These are phyloP conservation scores for Annulohypoxylon stygium DNA, from an alignment of 495 filamentous ascomycete species.

Conservation along the genomic window DNA sequence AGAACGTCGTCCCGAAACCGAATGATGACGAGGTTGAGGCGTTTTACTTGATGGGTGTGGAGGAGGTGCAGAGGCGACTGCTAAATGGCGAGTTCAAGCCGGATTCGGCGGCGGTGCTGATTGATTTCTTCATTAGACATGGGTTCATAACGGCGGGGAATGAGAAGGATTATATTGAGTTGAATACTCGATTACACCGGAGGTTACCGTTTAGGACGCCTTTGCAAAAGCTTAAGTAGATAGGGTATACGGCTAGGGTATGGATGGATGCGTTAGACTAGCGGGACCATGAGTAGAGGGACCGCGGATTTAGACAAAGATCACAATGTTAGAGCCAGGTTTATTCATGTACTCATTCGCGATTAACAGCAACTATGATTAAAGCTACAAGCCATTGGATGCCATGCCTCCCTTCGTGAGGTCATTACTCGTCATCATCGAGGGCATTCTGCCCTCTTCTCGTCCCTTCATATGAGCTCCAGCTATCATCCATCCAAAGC, in stretches of 20 bases:
- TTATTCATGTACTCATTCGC: background rate
- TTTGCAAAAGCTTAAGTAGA: background rate
- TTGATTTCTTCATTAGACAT: constrained; percentile 70
- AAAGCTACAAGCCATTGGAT: background rate
- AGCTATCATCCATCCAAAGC: background rate
- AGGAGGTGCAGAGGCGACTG: constrained; percentile 61
- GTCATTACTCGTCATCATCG: background rate
- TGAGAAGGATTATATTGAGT: constrained; percentile 64
- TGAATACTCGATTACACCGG: constrained; percentile 62
- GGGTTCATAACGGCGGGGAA: constrained; percentile 64
- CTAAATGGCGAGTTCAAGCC: constrained; percentile 65
- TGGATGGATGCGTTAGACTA: background rate
- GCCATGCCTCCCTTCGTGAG: background rate
- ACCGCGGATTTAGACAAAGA: background rate
- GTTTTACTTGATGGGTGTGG: constrained; percentile 62
- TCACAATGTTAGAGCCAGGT: background rate
- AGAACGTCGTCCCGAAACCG: constrained; percentile 56
- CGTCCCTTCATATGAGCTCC: background rate
- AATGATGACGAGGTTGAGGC: constrained; percentile 66
- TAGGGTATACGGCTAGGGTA: background rate
- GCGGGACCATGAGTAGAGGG: background rate
- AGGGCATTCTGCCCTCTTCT: background rate
- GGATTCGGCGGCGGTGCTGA: constrained; percentile 62
- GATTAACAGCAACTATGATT: background rate
- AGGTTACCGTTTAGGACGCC: constrained; percentile 59